Percentiles rank a stretch among this genome's conserved stretches.
phyloP scores from a whole-genome alignment of 2,329 filamentous ascomycete species.

The Talaromyces sp. region DNA sequence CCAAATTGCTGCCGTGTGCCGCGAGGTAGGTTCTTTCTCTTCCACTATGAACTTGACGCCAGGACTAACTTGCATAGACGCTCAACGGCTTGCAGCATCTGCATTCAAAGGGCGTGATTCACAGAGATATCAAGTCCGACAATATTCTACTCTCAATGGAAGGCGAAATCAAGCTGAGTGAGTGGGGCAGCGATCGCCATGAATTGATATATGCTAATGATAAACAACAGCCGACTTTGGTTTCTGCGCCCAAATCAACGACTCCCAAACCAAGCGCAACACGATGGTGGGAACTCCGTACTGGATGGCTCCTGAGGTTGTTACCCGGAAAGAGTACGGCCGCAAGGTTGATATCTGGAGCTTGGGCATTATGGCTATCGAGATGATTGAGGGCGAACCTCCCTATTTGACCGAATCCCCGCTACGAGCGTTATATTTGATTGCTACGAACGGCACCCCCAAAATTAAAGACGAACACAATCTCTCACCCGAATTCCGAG shows the following conservation, averaged over 20 bases:
- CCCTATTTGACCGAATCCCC: constrained; percentile 95
- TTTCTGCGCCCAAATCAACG: constrained; percentile 97
- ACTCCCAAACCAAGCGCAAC: constrained; percentile 92
- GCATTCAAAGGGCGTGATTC: constrained; percentile 96
- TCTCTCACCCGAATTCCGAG: constrained; percentile 73
- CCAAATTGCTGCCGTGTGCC: constrained; percentile 92
- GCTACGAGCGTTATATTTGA: constrained; percentile 85
- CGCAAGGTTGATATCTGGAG: constrained; percentile 99
- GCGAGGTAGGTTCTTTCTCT: constrained; percentile 54
- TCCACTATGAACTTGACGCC: background rate
- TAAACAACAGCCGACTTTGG: constrained; percentile 76
- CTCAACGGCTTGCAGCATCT: constrained; percentile 87
- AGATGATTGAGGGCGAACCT: constrained; percentile 99
- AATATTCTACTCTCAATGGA: constrained; percentile 92
- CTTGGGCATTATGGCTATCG: constrained; percentile 97
- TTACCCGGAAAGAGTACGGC: constrained; percentile 95
- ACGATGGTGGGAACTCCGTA: constrained; percentile 99
- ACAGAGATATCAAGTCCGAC: constrained; percentile 98
- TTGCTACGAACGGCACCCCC: constrained; percentile 94
- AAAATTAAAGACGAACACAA: constrained; percentile 89
- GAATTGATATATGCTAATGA: constrained; percentile 17
- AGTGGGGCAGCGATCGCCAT: constrained; percentile 32
- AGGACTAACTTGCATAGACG: constrained; percentile 45
- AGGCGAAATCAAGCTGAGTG: constrained; percentile 96
- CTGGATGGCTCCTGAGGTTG: constrained; percentile 99